Base-by-base conservation (phyloP, 1,284 basidiomycete genomes). In the Cystobasidium sp. region DNA sequence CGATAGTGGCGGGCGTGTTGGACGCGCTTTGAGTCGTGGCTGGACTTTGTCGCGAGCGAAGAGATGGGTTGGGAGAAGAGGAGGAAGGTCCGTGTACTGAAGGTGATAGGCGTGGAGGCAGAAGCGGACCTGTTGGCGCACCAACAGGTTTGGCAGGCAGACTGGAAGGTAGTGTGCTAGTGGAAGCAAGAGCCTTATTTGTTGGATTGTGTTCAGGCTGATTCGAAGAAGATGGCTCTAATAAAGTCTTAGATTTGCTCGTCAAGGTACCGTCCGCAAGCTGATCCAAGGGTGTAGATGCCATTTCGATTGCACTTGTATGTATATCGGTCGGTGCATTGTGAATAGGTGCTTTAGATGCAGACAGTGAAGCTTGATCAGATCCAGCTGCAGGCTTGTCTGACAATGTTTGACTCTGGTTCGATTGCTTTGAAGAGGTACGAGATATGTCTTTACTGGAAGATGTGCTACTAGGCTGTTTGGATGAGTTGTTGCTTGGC, bases 121-220 rank as follows among this genome's bases (percentile, higher is more conserved):
- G 31, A 20, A 37, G 12, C 16, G 44, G 44, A 0, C 51, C 51
- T 24, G 64, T 66, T 18, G 64, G 64, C 39, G 64, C 64, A 4
- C 64, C 64, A 41, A 66, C 43, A 22, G 64, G 64, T 41, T 66
- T 66, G 6, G 64, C 49, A 53, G 68, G 68, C 22, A 58, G 46
- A 37, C 47, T 70, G 39, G 68, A 20, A 39, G 68, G 46, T 14
- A 62, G 22, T 18, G 56, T 18, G 39, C 43, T 22, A 24, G 20
- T 20, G 12, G 24, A n/a, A 10, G 22, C 14, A 56, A 3, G 4
- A 3, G 5, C 5, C 22, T 55, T 22, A 31, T 68, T 55, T 3
- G 52, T 24, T 44, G 52, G 5, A 31, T 4, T 43, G 18, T 4
- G 16, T 61, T 51, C 16, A 12, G 44, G 22, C 14, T 18, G 20